A percentile compares a stretch with the other conserved stretches of the same genome.
Conservation (phyloP, 2,329 filamentous ascomycete species). For the Xylariaceae sp. region DNA sequence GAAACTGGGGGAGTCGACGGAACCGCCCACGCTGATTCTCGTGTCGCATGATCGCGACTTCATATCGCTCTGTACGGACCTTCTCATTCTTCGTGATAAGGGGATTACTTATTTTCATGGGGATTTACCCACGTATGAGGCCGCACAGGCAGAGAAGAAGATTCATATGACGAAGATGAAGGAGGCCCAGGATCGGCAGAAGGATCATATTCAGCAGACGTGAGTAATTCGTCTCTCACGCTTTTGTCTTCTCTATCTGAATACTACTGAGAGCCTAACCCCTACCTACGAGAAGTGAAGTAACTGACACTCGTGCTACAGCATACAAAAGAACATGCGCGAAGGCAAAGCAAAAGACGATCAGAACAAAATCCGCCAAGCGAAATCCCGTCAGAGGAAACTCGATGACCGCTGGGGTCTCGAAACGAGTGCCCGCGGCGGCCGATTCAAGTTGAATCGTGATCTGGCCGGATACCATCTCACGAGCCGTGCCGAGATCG, state of each 20-base stretch:
- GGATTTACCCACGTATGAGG: constrained; percentile 63
- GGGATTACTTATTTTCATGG: constrained; percentile 69
- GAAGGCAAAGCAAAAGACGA: constrained; percentile 73
- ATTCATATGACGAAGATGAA: constrained; percentile 68
- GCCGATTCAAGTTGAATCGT: constrained; percentile 74
- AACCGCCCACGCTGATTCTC: constrained; percentile 63
- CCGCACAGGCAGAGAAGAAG: constrained; percentile 61
- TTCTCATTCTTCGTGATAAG: constrained; percentile 70
- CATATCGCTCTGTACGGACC: constrained; percentile 68
- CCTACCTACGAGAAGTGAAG: background rate
- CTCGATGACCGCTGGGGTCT: constrained; percentile 76
- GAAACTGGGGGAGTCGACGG: constrained; percentile 45
- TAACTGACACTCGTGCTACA: background rate
- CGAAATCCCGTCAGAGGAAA: constrained; percentile 78
- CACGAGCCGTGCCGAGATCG: constrained; percentile 60
- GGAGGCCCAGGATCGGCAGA: constrained; percentile 75
- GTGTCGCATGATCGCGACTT: constrained; percentile 85
- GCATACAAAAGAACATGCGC: constrained; percentile 66
- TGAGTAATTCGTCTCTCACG: background rate
- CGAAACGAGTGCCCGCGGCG: constrained; percentile 65
- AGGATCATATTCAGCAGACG: constrained; percentile 72
- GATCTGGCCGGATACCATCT: constrained; percentile 61
- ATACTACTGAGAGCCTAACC: background rate
- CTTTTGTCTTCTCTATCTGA: background rate
- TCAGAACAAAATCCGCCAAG: constrained; percentile 80